Evolutionary conservation across 169 alveolate species (phyloP), one percentile per base, ranked within the genome.

Genomic region (Eimeria falciformis): DNA sequence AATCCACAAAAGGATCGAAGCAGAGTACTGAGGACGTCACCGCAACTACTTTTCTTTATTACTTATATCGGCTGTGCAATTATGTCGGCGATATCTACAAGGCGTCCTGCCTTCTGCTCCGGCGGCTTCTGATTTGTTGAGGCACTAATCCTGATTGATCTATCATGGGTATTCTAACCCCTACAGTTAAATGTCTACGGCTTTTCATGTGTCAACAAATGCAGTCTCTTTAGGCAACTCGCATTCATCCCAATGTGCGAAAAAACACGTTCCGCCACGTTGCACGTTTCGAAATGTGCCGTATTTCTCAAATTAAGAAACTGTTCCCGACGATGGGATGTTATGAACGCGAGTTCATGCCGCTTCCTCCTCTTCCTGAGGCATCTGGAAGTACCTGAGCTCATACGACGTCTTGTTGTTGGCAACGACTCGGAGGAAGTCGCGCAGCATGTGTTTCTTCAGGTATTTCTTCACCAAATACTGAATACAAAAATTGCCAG

Each of bases 381-480:
- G 94, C 91, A 94, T 90, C 92, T 94, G 94, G 96, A 94, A 94
- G 92, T 94, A 94, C 17, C 96, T 93, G 81, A 95, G 87, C 92
- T 93, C 96, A 88, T 95, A 95, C 46, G 94, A 85, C 62, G 94
- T 93, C 82, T 91, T 88, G 82, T 96, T 97, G 62, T 97, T 96
- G 47, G 99, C 99, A 66, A 98, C 98, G 53, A 99, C 99, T 92
- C 99, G 98, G 89, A 99, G 95, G 96, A 98, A 99, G 94, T 99
- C 99, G 79, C 99, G 97, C 79, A 99, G 97, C 94, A 97, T 99
- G 93, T 98, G 99, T 96, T 98, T 97, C 98, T 98, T 99, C 90
- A 99, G 92, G 98, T 99, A 99, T 96, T 98, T 98, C 98, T 98
- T 99, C 89, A 99, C 98, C 94, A 99, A 92, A 95, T 99, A 99